A percentile compares a stretch with the other conserved stretches of the same genome.
Evolutionary conservation across 2,329 filamentous ascomycete species (phyloP).

Genomic region (Calonectria pseudoturangicola): DNA sequence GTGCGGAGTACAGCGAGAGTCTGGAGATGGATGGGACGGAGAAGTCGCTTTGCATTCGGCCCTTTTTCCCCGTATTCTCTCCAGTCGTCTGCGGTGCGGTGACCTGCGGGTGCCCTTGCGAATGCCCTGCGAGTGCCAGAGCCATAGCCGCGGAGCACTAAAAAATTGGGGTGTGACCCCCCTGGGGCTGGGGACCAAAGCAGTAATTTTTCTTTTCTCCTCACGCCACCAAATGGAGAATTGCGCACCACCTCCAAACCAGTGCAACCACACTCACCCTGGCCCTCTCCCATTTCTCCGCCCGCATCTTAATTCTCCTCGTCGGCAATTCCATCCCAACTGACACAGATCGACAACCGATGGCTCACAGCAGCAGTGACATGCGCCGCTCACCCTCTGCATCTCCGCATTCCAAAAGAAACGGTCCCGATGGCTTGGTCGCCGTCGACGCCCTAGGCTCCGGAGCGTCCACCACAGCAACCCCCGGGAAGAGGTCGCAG

Average conservation of each 20-base stretch:
- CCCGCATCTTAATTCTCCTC: slow-evolving; percentile 36
- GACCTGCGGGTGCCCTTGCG: too few relatives aligned
- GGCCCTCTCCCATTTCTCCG: slow-evolving; percentile 31
- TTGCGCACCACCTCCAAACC: neutral
- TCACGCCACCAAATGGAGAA: slow-evolving; percentile 32
- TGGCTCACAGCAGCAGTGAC: slow-evolving; percentile 9
- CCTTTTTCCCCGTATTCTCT: slow-evolving; percentile 29
- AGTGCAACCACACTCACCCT: neutral
- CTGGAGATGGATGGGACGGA: slow-evolving; percentile 18
- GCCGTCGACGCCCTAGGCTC: neutral
- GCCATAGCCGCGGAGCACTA: neutral
- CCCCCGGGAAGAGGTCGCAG: slow-evolving; percentile 22
- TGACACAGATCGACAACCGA: neutral
- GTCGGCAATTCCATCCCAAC: slow-evolving; percentile 9
- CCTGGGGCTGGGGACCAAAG: neutral
- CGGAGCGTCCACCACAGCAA: neutral
- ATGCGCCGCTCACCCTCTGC: slow-evolving; percentile 35
- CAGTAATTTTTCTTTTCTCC: neutral
- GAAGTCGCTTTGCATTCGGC: slow-evolving; percentile 21
- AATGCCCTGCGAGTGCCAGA: too few relatives aligned
- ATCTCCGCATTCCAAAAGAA: slow-evolving; percentile 10
- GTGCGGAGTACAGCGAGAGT: neutral
- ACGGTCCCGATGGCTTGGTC: slow-evolving; percentile 4
- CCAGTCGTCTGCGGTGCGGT: too few relatives aligned
- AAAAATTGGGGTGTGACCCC: slow-evolving; percentile 10